Evolutionary conservation across 495 filamentous ascomycete genomes (phyloP), one percentile per base, ranked within the genome.

Genomic region (Hypoxylon rickii): DNA sequence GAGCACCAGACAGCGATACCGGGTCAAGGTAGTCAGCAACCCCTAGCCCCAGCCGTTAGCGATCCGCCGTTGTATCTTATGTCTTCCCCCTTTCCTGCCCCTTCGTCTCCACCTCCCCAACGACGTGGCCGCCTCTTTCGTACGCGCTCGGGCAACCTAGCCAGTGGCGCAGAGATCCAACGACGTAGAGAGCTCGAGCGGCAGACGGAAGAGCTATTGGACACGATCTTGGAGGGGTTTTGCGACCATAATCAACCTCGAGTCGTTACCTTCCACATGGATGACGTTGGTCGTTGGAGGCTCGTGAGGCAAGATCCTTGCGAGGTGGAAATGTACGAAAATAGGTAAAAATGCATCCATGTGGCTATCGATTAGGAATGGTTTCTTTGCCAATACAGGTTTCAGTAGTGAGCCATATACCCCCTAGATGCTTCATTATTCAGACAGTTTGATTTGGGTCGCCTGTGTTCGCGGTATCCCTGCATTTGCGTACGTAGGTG

Each of bases 281-380:
- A 69, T 37, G 61, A 63, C 22, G 50, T 33, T 15, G 67, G 64
- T 32, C 62, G 56, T 40, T 75, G 66, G 70, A 62, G 66, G n/a
- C 58, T 66, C 58, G 58, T 53, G 47, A 64, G 66, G 51, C 39
- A 11, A 50, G 60, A 58, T 4, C 50, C 55, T 12, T 54, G 44
- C 22, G 63, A 58, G 46, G 66, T 68, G 19, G 66, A 69, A 29
- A 12, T 38, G 12, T 56, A 57, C 7, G 56, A 63, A n/a, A 40
- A 51, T 33, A 18, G 26, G 29, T 49, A 50, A 26, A 33, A n/a
- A n/a, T n/a, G n/a, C n/a, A n/a, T n/a, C n/a, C n/a, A n/a, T n/a
- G n/a, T n/a, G n/a, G n/a, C n/a, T n/a, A n/a, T n/a, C n/a, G n/a
- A n/a, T n/a, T n/a, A n/a, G n/a, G n/a, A n/a, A n/a, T n/a, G n/a